Evolutionary conservation across 768 basidiomycete genomes (phyloP), one percentile per base, ranked within the genome.

Genomic region (Paxillus ammoniavirescens): DNA sequence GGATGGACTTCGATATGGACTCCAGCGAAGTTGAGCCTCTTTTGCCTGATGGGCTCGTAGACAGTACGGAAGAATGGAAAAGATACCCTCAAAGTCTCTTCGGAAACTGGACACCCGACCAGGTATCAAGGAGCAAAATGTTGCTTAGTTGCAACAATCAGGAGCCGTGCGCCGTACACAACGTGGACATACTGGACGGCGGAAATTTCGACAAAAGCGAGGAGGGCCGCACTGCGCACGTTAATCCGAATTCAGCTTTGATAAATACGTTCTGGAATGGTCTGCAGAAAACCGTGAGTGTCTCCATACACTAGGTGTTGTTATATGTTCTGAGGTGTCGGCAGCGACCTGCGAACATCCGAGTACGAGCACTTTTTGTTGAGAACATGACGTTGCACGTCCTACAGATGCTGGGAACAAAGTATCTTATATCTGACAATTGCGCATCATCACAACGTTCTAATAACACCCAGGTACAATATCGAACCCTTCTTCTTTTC

Each of bases 401-500:
- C 3, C 21, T 21, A 3, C 21, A 21, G 21, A 21, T 21, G 21
- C 21, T 21, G 21, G 21, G 21, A 21, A 21, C 21, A 21, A 21
- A 21, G 21, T 21, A 3, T 21, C 2, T 21, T 21, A 2, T 3
- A 21, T 3, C 21, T 21, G 21, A 3, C 21, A 3, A 3, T 21
- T 21, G 21, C 3, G 3, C 21, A 21, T 3, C 21, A 5, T 21
- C n/a, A 23, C 18, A 21, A n/a, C 5, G 5, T 9, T 36, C 50
- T 61, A 45, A 54, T 42, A 23, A 13, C n/a, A 8, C 13, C 8
- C 23, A 73, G 83, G 61, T 83, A 79, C 54, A 76, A 76, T 51
- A 75, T 85, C 38, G 84, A 85, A 55, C 84, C 84, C 1, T 84
- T 85, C 68, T 85, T 81, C 61, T 86, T 84, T 60, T 80, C 82